Evolutionary conservation across 164 flowering plant genomes (phyloP).

Genomic region (Nymphaea thermarum): DNA sequence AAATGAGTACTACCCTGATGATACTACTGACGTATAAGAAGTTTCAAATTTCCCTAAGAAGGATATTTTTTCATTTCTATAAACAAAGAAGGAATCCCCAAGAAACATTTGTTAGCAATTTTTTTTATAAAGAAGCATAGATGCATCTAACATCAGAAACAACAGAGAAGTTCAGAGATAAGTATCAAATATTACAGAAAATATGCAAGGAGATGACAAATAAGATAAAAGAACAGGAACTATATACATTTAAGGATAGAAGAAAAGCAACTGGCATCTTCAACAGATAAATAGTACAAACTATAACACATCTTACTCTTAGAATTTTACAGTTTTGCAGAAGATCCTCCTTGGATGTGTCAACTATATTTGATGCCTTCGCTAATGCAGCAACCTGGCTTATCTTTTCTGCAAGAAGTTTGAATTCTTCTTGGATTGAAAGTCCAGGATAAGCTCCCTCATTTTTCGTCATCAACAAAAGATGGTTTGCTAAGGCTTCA

Average conservation of each 20-base stretch:
- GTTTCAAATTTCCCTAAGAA: too few species aligned
- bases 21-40: too few species aligned
- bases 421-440: slow-evolving; percentile 31
- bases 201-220: neutral
- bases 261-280: neutral
- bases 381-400: slow-evolving; percentile 28
- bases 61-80: too few species aligned
- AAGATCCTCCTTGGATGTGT: neutral
- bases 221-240: neutral
- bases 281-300: neutral
- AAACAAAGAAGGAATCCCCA: too few species aligned
- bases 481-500: slow-evolving; percentile 57
- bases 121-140: too few species aligned
- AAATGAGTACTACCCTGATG: too few species aligned
- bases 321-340: neutral
- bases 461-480: slow-evolving; percentile 21
- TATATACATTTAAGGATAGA: neutral
- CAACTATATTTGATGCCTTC: slow-evolving; percentile 13
- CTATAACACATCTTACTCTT: neutral
- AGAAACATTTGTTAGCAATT: too few species aligned
- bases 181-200: neutral
- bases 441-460: neutral
- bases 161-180: neutral
- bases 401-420: slow-evolving; percentile 33
- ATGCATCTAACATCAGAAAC: too few species aligned